phyloP scores from a whole-genome alignment of 345 rosid genomes.

The Aquilaria yunnanensis region DNA sequence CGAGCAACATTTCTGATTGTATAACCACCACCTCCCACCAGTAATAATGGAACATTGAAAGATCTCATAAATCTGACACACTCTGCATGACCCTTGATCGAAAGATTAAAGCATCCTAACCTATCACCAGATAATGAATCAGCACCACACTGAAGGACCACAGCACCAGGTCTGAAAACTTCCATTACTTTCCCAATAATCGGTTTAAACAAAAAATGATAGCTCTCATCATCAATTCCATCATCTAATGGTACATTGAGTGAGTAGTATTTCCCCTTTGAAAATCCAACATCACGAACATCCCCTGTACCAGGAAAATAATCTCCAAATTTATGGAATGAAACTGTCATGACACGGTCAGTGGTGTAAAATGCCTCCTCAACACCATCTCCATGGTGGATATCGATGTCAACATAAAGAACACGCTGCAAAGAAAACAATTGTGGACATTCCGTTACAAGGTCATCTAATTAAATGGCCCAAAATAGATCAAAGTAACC shows the following conservation, averaged over 20 bases:
- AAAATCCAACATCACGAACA: constrained; percentile 45
- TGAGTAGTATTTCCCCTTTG: constrained; percentile 56
- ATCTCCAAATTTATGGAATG: constrained; percentile 68
- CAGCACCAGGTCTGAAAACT: constrained; percentile 58
- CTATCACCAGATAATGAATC: constrained; percentile 69
- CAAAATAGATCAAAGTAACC: too few relatives aligned
- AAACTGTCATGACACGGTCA: constrained; percentile 69
- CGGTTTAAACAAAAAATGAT: constrained; percentile 60
- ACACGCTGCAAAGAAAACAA: constrained; percentile 39
- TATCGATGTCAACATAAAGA: constrained; percentile 63
- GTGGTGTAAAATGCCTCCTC: constrained; percentile 73
- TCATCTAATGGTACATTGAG: constrained; percentile 66
- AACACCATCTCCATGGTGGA: constrained; percentile 68
- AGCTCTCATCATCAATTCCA: constrained; percentile 74
- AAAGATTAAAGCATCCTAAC: constrained; percentile 64
- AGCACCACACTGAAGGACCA: constrained; percentile 66
- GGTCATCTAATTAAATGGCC: too few relatives aligned
- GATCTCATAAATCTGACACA: constrained; percentile 74
- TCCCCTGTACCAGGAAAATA: constrained; percentile 66
- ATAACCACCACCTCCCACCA: constrained; percentile 74
- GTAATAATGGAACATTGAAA: constrained; percentile 61
- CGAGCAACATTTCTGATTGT: constrained; percentile 80
- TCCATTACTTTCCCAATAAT: constrained; percentile 63
- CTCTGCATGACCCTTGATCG: constrained; percentile 78
- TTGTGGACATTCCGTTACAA: too few relatives aligned